phyloP scores from a whole-genome alignment of 1,284 basidiomycete species.

The Thelephora terrestris region DNA sequence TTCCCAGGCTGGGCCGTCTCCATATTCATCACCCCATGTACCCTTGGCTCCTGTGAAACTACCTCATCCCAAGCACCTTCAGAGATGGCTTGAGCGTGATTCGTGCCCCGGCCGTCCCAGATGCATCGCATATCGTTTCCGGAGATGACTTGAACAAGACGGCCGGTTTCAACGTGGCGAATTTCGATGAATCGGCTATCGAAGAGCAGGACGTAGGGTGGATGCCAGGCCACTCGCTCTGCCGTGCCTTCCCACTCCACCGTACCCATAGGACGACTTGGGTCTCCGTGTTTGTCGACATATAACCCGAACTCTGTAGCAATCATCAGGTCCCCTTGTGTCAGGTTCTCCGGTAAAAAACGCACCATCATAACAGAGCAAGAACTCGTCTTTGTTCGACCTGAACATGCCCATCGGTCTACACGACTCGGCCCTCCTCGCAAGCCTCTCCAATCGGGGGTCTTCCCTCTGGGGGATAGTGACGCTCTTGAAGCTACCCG shows the following conservation, averaged over 20 bases:
- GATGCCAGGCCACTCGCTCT: conserved; percentile 80
- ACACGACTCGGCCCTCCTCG: too few species aligned
- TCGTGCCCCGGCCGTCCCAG: conserved; percentile 54
- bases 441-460: conserved; percentile 57
- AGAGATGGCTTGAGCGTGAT: conserved; percentile 30
- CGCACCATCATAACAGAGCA: conserved; percentile 87
- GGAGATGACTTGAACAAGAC: too few species aligned
- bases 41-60: conserved; percentile 57
- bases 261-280: conserved; percentile 60
- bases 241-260: conserved; percentile 96
- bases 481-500: conserved; percentile 70
- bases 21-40: too few species aligned
- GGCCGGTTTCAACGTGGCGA: too few species aligned
- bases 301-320: conserved; percentile 86
- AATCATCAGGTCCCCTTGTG: neutral
- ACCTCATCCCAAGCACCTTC: conserved; percentile 30
- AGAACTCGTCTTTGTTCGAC: conserved; percentile 78
- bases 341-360: conserved; percentile 1
- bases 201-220: conserved; percentile 75
- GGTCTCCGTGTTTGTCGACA: conserved; percentile 81
- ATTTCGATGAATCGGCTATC: too few species aligned
- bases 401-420: conserved; percentile 94
- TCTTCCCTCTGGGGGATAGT: conserved; percentile 80
- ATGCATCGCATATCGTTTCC: too few species aligned
- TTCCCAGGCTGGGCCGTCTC: conserved; percentile 28